Percentiles rank a stretch among this genome's conserved stretches.
These are phyloP conservation scores for Eucalyptus brandiana DNA, from an alignment of 345 rosid species.

Conservation along the genomic window DNA sequence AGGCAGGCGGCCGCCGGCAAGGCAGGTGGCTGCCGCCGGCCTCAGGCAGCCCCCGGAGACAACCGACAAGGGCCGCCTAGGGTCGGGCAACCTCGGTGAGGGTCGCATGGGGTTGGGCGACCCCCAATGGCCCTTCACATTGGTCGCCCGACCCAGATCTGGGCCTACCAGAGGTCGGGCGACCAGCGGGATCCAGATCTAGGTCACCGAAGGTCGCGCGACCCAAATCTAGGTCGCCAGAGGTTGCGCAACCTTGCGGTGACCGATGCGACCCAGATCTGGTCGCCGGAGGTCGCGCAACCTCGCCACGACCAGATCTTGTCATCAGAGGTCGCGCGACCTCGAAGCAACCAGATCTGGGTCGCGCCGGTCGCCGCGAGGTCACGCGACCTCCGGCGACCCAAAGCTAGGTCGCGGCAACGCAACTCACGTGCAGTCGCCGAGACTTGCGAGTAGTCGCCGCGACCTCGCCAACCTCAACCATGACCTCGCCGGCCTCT, in stretches of 20 bases:
- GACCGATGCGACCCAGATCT: rapidly evolving
- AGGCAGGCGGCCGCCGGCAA: rapidly evolving
- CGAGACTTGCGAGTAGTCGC: rapidly evolving
- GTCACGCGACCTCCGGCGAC: no score
- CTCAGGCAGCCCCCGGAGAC: no score
- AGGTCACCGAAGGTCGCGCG: rapidly evolving
- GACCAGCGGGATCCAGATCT: no score
- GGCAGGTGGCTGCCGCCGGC: no score
- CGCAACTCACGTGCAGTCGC: no score
- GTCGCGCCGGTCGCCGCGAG: no score
- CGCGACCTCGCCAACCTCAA: rapidly evolving
- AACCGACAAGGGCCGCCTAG: rapidly evolving
- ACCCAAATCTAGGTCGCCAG: no score
- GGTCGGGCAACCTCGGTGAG: rapidly evolving
- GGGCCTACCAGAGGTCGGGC: no score
- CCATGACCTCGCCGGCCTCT: rapidly evolving
- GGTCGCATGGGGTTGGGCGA: rapidly evolving
- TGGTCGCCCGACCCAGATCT: no score
- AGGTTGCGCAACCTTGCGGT: rapidly evolving
- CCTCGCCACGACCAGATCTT: rapidly evolving
- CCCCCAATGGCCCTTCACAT: no score
- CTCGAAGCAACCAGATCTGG: rapidly evolving
- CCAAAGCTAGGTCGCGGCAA: rapidly evolving
- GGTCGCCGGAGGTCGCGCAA: rapidly evolving
- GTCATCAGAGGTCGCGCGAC: no score